Percentiles rank a stretch among this genome's conserved stretches.
Evolutionary conservation across 345 rosid species (phyloP).

Genomic region (Gossypium australe): DNA sequence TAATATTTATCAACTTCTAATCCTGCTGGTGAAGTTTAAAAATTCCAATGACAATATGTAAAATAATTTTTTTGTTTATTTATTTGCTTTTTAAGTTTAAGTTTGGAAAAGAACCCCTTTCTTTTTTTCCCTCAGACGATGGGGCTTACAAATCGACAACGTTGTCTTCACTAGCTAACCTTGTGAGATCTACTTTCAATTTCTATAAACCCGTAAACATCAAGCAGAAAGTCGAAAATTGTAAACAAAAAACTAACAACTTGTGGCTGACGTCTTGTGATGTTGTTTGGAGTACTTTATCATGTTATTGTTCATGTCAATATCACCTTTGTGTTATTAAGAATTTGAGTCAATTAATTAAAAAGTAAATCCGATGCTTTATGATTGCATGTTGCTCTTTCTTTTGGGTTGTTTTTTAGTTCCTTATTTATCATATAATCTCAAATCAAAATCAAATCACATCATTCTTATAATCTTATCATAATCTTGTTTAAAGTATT

Average conservation of each 20-base stretch:
- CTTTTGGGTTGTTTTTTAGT: background rate
- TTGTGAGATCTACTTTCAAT: background rate
- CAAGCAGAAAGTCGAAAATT: background rate
- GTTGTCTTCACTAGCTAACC: background rate
- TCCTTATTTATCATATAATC: too few relatives aligned
- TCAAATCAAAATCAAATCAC: too few relatives aligned
- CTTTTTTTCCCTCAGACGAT: background rate
- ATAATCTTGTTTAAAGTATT: too few relatives aligned
- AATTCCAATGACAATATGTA: too few relatives aligned
- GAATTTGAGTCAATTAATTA: slow-evolving; percentile 11
- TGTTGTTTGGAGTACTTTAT: background rate
- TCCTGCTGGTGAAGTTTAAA: too few relatives aligned
- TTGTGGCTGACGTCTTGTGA: background rate
- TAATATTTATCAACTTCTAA: too few relatives aligned
- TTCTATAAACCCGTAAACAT: slow-evolving; percentile 24
- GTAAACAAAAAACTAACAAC: slow-evolving; percentile 5
- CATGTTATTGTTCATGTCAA: slow-evolving; percentile 9
- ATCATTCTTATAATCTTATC: too few relatives aligned
- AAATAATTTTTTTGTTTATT: background rate
- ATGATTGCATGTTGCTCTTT: background rate
- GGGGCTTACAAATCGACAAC: background rate
- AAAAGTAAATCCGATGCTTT: background rate
- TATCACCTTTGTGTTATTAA: background rate
- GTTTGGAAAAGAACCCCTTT: slow-evolving; percentile 10
- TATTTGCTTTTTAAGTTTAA: slow-evolving; percentile 10